Conservation (phyloP, 345 rosid species). For the Aegle marmelos region DNA sequence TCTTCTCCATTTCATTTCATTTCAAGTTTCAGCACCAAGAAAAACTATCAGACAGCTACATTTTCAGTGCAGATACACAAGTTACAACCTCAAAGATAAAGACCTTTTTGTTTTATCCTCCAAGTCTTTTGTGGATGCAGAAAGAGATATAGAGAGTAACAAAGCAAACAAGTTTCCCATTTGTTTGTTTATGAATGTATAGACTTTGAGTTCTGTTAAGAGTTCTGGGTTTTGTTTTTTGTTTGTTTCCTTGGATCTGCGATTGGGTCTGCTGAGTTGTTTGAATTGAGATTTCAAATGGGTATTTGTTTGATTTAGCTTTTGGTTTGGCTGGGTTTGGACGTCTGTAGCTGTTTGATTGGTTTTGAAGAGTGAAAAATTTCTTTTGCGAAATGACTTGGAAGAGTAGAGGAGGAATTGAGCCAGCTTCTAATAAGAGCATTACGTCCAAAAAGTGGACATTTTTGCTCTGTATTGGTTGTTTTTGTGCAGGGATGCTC, state of each 20-base stretch:
- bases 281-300: conserved; percentile 28
- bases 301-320: conserved; percentile 29
- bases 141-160: not conserved
- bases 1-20: not conserved
- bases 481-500: conserved; percentile 90
- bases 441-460: conserved; percentile 79
- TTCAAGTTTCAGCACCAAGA: not conserved
- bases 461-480: conserved; percentile 74
- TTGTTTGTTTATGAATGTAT: not conserved
- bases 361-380: conserved; percentile 3
- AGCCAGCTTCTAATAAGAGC: conserved; percentile 41
- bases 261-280: conserved; percentile 26
- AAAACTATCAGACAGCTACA: not conserved
- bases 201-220: conserved; percentile 4
- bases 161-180: not conserved
- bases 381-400: conserved; percentile 36
- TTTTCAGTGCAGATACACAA: not conserved
- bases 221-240: conserved; percentile 5
- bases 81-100: not conserved
- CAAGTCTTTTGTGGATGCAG: not conserved
- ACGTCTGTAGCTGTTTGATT: not conserved
- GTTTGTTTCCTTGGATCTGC: conserved; percentile 38
- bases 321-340: not conserved
- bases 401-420: conserved; percentile 55
- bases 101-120: not conserved